These are phyloP conservation scores for Chaetomiaceae sp. DNA, from an alignment of 2,329 filamentous ascomycete genomes.

Conservation along the genomic window DNA sequence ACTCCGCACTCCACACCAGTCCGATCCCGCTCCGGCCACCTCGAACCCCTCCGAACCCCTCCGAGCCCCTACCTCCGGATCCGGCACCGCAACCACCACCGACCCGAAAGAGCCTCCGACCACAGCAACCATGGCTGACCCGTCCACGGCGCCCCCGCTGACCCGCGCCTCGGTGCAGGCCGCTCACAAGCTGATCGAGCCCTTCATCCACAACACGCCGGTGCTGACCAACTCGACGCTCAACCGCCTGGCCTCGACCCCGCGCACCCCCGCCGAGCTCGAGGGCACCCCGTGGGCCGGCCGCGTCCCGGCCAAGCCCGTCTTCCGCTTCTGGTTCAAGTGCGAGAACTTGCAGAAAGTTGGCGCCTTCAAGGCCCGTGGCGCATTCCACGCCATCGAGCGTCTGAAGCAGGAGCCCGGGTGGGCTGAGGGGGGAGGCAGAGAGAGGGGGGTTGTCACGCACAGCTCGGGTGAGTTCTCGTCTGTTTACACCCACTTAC, in stretches of 20 bases:
- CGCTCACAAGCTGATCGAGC: slow-evolving; percentile 68
- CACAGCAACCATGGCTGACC: slow-evolving; percentile 46
- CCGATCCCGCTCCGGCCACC: slow-evolving; percentile 1
- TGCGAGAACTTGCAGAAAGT: slow-evolving; percentile 89
- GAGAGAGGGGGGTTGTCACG: slow-evolving; percentile 71
- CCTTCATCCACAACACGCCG: slow-evolving; percentile 77
- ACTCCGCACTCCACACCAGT: background rate
- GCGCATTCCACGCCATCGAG: slow-evolving; percentile 81
- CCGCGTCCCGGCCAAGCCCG: slow-evolving; percentile 55
- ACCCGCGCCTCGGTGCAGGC: slow-evolving; percentile 65
- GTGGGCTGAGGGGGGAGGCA: slow-evolving; percentile 55
- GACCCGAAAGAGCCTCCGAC: background rate
- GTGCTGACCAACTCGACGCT: slow-evolving; percentile 76
- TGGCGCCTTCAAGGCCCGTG: slow-evolving; percentile 88
- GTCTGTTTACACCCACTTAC: too few species aligned
- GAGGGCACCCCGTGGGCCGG: slow-evolving; percentile 53
- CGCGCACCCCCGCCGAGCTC: slow-evolving; percentile 52
- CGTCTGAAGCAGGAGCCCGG: slow-evolving; percentile 59
- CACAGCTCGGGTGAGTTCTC: slow-evolving; percentile 72
- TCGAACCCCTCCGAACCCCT: background rate
- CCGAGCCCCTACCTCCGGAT: too few species aligned
- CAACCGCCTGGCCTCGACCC: slow-evolving; percentile 66
- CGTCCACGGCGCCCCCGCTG: slow-evolving; percentile 56
- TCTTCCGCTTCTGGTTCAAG: slow-evolving; percentile 81
- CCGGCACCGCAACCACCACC: background rate